Evolutionary conservation across 2,329 filamentous ascomycete genomes (phyloP).

Genomic region (Fusarium sp.): DNA sequence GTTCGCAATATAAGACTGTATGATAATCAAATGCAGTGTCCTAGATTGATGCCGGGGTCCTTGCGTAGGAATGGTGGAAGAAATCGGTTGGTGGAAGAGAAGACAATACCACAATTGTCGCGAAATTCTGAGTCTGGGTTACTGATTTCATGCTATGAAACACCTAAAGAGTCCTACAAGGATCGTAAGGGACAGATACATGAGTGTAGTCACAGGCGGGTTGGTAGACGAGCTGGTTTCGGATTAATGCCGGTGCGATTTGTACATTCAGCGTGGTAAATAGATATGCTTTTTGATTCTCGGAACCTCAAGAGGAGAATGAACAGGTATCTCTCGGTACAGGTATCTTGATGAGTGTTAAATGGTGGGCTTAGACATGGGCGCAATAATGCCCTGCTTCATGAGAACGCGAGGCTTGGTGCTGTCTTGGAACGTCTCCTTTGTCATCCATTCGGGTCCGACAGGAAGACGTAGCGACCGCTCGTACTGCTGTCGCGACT

Average conservation of each 20-base stretch:
- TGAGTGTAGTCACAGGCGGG: too few relatives aligned
- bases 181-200: too few relatives aligned
- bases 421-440: slow-evolving; percentile 90
- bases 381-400: slow-evolving; percentile 91
- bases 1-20: too few relatives aligned
- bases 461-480: slow-evolving; percentile 87
- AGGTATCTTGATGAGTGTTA: slow-evolving; percentile 44
- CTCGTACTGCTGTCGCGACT: slow-evolving; percentile 91
- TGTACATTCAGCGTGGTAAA: neutral
- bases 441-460: slow-evolving; percentile 96
- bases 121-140: neutral
- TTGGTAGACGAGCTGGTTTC: too few relatives aligned
- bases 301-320: slow-evolving; percentile 18
- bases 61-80: too few relatives aligned
- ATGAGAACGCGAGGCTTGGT: slow-evolving; percentile 92
- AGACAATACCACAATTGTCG: too few relatives aligned
- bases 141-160: neutral
- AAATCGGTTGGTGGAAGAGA: too few relatives aligned
- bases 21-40: too few relatives aligned
- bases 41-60: too few relatives aligned
- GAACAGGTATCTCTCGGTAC: neutral
- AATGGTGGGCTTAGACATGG: slow-evolving; percentile 83
- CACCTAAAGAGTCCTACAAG: too few relatives aligned
- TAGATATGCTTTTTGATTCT: slow-evolving; percentile 32
- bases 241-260: too few relatives aligned